A percentile compares a stretch with the other conserved stretches of the same genome.
Evolutionary conservation across 495 filamentous ascomycete genomes (phyloP).

Genomic region (Xylaria venustula): DNA sequence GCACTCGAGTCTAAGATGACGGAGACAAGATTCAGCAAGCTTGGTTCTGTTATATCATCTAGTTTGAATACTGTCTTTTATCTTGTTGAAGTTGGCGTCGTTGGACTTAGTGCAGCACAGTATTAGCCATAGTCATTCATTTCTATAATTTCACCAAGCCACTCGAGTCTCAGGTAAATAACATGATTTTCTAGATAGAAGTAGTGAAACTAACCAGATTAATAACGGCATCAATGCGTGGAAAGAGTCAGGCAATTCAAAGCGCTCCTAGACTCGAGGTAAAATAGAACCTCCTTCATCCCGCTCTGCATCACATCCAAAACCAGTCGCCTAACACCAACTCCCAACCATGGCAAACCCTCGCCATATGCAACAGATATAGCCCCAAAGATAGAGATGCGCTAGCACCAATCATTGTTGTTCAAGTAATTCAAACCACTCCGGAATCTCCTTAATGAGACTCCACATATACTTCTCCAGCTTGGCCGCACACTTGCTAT

Average conservation of each 20-base stretch:
- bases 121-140: too few relatives aligned
- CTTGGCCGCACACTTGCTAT: slow-evolving; percentile 75
- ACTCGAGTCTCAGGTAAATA: background rate
- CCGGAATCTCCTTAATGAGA: slow-evolving; percentile 20
- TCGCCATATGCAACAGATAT: background rate
- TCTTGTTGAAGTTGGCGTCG: too few relatives aligned
- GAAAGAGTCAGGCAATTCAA: background rate
- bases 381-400: background rate
- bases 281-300: background rate
- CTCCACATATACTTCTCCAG: slow-evolving; percentile 70
- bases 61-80: too few relatives aligned
- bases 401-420: slow-evolving; percentile 11
- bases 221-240: background rate
- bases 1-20: too few relatives aligned
- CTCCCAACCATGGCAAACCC: background rate
- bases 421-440: slow-evolving; percentile 21
- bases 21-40: too few relatives aligned
- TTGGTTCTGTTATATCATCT: too few relatives aligned
- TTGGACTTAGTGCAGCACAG: too few relatives aligned
- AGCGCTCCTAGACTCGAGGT: background rate
- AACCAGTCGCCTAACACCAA: background rate
- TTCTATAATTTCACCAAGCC: too few relatives aligned
- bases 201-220: background rate
- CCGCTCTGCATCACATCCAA: background rate
- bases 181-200: background rate